Evolutionary conservation across 805 yeast species (phyloP), one percentile per base, ranked within the genome.

Genomic region (Hanseniaspora guilliermondii): DNA sequence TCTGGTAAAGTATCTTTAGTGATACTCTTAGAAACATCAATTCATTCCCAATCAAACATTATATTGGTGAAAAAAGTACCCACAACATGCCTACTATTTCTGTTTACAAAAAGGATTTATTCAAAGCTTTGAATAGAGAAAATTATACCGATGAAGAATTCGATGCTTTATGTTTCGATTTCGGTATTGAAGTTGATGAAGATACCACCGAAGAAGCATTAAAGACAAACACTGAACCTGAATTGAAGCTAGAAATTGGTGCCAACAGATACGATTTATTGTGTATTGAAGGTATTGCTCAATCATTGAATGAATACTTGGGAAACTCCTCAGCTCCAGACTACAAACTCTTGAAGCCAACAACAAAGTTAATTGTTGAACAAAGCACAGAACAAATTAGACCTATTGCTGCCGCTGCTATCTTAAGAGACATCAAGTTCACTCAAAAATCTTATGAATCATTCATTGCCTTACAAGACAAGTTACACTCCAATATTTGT

Each of bases 211-310:
- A 84, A 56, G 71, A 68, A 60, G 71, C 71, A 36, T 57, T 68
- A 56, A 67, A 66, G 52, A 59, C 56, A 39, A 72, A 69, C 40
- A 82, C 84, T 60, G 79, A 76, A 67, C 97, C 99, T n/a, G 94
- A 91, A 70, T 77, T 87, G 64, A 93, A 93, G 73, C 87, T 93
- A 64, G 99, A 93, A 70, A 82, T 94, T 59, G 97, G 96, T 56
- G 99, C 99, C 58, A 93, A 93, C 73, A 85, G 99, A 76, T 94
- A 93, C 66, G 99, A 93, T 69, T 81, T 93, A 89, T 80, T 93
- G 60, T 94, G 98, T 75, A 85, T 88, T 62, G 99, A 93, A 72
- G 99, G 99, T 66, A 88, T 93, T 69, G 88, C 97, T 1, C 94
- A 87, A 66, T 91, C 97, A 1, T 74, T 93, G 66, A 88, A 88